phyloP scores from a whole-genome alignment of 176 grass and related monocot species.

The barley (Hordeum vulgare) region MorexV3_pseudomolecules_assembly NC_058521.1:591665196-591665695 shows the following conservation, averaged over 20 bases:
- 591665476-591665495: not conserved
- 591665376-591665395: not conserved
- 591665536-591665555: too few relatives aligned
- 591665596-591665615: too few relatives aligned
- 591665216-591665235: not conserved
- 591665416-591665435: not conserved
- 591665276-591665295: too few relatives aligned
- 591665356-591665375: not conserved
- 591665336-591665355: not conserved
- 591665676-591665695: too few relatives aligned
- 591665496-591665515: too few relatives aligned
- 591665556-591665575: too few relatives aligned
- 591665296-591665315: not conserved
- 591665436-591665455: not conserved
- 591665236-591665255: not conserved
- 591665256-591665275: not conserved
- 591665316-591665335: not conserved
- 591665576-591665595: too few relatives aligned
- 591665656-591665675: too few relatives aligned
- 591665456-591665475: not conserved
- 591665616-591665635: too few relatives aligned
- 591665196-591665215: too few relatives aligned
- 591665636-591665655: too few relatives aligned
- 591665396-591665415: not conserved
- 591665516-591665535: too few relatives aligned